These are phyloP conservation scores for Botryotinia convoluta DNA, from an alignment of 2,329 filamentous ascomycete species.

Conservation along the genomic window DNA sequence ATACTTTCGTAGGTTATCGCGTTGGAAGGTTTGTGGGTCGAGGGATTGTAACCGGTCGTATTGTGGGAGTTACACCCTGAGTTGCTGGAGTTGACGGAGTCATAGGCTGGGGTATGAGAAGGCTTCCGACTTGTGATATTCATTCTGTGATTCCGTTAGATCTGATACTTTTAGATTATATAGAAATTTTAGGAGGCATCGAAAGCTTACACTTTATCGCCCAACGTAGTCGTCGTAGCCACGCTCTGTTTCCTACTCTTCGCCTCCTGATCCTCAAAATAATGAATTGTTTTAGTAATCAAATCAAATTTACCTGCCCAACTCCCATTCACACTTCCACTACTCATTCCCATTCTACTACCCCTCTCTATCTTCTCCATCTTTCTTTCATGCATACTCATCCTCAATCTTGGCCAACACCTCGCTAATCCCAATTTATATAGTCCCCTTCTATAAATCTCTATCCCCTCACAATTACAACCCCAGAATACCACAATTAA, in stretches of 20 bases:
- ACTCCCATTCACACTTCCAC: neutral
- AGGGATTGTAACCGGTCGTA: neutral
- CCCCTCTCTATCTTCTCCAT: constrained; percentile 12
- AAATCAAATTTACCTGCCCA: constrained; percentile 29
- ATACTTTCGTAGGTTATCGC: neutral
- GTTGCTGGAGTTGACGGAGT: neutral
- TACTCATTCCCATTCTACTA: neutral
- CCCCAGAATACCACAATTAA: constrained; percentile 64
- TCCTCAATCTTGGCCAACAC: constrained; percentile 28
- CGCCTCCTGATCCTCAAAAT: constrained; percentile 28
- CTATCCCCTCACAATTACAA: constrained; percentile 57
- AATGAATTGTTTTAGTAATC: constrained; percentile 29
- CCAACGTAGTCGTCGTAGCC: neutral
- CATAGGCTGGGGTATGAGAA: neutral
- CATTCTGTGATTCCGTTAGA: neutral
- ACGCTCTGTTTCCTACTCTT: constrained; percentile 19
- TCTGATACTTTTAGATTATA: accelerated
- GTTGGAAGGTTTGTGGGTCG: neutral
- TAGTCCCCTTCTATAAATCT: constrained; percentile 45
- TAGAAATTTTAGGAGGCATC: neutral
- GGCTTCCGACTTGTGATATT: neutral
- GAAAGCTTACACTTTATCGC: constrained; percentile 13
- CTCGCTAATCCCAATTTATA: constrained; percentile 30
- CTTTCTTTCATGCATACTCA: constrained; percentile 21
- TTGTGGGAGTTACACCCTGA: neutral